Evolutionary conservation across 2,329 filamentous ascomycete genomes (phyloP).

Genomic region (Ophiocordyceps camponoti-leonardi): DNA sequence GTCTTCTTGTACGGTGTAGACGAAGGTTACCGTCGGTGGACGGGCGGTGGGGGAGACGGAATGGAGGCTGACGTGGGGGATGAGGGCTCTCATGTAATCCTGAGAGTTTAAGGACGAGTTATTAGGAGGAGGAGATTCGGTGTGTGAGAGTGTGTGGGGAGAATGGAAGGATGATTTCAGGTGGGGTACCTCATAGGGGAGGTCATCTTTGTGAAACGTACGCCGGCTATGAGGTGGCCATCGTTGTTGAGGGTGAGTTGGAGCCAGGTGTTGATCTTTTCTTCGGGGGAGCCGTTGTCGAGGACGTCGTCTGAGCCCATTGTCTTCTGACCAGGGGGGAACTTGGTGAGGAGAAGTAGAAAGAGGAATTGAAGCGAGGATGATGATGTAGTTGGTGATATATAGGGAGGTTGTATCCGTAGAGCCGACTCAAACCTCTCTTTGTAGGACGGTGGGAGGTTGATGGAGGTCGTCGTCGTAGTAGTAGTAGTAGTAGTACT

Average conservation of each 20-base stretch:
- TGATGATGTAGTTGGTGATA: too few relatives aligned
- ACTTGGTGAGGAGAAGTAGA: too few relatives aligned
- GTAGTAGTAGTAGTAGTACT: too few relatives aligned
- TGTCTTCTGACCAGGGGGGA: too few relatives aligned
- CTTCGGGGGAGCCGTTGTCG: conserved; percentile 5
- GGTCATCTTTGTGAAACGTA: conserved; percentile 8
- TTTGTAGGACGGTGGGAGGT: too few relatives aligned
- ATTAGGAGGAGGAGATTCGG: background rate
- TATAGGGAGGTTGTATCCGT: too few relatives aligned
- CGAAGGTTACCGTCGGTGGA: conserved; percentile 24
- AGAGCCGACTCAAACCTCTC: too few relatives aligned
- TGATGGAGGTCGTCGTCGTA: too few relatives aligned
- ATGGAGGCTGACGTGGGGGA: conserved; percentile 22
- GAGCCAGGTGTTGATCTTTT: conserved; percentile 15
- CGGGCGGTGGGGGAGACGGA: conserved; percentile 16
- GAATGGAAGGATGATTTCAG: too few relatives aligned
- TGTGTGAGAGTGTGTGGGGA: too few relatives aligned
- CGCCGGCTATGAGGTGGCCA: conserved; percentile 13
- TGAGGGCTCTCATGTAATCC: conserved; percentile 27
- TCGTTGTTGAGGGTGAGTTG: conserved; percentile 10
- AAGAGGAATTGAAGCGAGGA: too few relatives aligned
- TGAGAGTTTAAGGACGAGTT: conserved; percentile 10
- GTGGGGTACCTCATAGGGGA: too few relatives aligned
- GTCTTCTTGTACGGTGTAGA: conserved; percentile 27
- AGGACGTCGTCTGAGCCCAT: background rate